A percentile compares a stretch with the other conserved stretches of the same genome.
These are phyloP conservation scores for Spiromastix sp. DNA, from an alignment of 2,329 filamentous ascomycete genomes.

Conservation along the genomic window DNA sequence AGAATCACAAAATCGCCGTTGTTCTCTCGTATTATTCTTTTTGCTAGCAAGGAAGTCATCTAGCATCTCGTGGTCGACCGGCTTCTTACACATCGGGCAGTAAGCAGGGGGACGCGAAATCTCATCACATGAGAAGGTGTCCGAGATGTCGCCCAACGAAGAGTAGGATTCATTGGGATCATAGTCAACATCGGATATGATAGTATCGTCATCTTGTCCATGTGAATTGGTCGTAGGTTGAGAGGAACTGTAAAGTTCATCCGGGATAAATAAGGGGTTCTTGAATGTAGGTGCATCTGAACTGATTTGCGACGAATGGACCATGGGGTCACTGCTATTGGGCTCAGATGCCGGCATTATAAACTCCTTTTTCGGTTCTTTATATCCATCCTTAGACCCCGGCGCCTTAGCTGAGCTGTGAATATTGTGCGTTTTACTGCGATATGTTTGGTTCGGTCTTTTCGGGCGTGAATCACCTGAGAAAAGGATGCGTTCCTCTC, in stretches of 20 bases:
- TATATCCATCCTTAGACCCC: background rate
- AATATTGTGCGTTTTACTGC: conserved; percentile 2
- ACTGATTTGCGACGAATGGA: conserved; percentile 6
- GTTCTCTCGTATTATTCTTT: conserved; percentile 22
- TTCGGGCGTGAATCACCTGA: background rate
- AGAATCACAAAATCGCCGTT: conserved; percentile 52
- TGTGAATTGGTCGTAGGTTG: conserved; percentile 15
- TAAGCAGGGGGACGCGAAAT: conserved; percentile 19
- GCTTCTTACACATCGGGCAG: conserved; percentile 59
- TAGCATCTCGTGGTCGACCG: conserved; percentile 48
- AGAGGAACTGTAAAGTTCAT: conserved; percentile 20
- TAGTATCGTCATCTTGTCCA: conserved; percentile 9
- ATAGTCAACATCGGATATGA: conserved; percentile 14
- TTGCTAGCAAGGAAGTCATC: conserved; percentile 32
- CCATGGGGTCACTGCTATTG: conserved; percentile 2
- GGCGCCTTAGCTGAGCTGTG: background rate
- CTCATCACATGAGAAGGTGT: conserved; percentile 9
- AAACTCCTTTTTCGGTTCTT: background rate
- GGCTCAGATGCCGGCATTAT: conserved; percentile 1
- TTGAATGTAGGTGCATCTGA: conserved; percentile 15
- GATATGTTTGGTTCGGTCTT: background rate
- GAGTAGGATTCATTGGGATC: conserved; percentile 17
- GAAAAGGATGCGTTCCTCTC: background rate
- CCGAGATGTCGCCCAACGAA: conserved; percentile 20
- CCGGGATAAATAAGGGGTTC: conserved; percentile 16